Conservation (phyloP, 75 land plant species). For the Selaginella moellendorffii region DNA sequence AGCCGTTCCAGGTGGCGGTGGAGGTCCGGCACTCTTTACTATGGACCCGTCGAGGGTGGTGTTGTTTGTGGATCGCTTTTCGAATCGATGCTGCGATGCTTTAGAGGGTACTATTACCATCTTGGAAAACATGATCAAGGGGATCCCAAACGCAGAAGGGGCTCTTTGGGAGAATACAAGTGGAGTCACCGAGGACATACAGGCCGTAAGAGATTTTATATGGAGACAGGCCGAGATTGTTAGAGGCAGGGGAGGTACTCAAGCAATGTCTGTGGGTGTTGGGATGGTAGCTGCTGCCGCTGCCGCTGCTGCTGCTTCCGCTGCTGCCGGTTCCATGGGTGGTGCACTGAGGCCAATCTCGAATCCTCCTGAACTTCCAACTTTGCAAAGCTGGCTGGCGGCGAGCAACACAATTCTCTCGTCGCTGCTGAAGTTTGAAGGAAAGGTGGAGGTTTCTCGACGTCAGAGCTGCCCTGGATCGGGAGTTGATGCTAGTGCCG, state of each 20-base stretch:
- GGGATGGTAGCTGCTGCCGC: conserved; percentile 99
- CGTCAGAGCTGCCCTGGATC: too few species aligned
- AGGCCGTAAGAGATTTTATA: conserved; percentile 64
- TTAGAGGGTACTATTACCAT: conserved; percentile 45
- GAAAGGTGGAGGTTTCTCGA: too few species aligned
- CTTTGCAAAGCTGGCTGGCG: conserved; percentile 50
- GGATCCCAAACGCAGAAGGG: conserved; percentile 38
- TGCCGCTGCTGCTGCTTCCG: conserved; percentile 95
- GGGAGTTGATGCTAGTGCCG: too few species aligned
- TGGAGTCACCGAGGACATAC: conserved; percentile 46
- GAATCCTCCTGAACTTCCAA: conserved; percentile 74
- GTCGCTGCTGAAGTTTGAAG: conserved; percentile 21
- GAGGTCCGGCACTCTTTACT: conserved; percentile 48
- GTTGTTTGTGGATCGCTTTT: conserved; percentile 42
- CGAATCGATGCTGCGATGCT: conserved; percentile 41
- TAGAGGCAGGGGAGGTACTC: conserved; percentile 65
- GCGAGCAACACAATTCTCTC: conserved; percentile 44
- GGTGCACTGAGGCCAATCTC: conserved; percentile 30
- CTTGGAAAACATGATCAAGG: conserved; percentile 45
- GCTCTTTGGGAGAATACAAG: conserved; percentile 31
- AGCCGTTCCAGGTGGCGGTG: conserved; percentile 31
- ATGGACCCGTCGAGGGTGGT: conserved; percentile 75
- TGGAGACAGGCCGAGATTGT: conserved; percentile 50
- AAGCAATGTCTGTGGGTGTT: conserved; percentile 52
- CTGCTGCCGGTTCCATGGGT: conserved; percentile 45